Conservation (phyloP, 768 basidiomycete genomes). For the Boletus huronensis region DNA sequence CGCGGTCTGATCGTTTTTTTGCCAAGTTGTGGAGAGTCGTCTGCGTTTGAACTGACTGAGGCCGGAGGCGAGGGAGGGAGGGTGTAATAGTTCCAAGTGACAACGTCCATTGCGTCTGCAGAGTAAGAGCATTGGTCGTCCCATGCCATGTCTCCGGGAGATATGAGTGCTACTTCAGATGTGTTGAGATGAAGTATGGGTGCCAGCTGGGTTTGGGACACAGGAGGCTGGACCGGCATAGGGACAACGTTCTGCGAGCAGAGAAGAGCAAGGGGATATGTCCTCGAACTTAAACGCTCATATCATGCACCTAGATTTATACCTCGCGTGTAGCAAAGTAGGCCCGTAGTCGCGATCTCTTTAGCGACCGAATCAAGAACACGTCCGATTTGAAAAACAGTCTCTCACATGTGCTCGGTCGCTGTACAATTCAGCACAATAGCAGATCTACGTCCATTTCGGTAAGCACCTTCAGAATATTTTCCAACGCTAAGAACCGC, state of each 20-base stretch:
- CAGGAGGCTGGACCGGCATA: conserved; percentile 11
- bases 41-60: conserved; percentile 42
- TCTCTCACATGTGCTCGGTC: conserved; percentile 32
- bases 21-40: conserved; percentile 45
- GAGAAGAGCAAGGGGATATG: conserved; percentile 19
- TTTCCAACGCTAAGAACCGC: conserved; percentile 14
- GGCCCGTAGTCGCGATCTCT: conserved; percentile 23
- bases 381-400: conserved; percentile 33
- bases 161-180: conserved; percentile 55
- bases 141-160: conserved; percentile 45
- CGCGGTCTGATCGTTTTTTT: conserved; percentile 51
- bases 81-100: conserved; percentile 48
- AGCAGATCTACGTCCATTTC: conserved; percentile 29
- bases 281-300: conserved; percentile 18
- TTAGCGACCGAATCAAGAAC: conserved; percentile 34
- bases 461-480: conserved; percentile 17
- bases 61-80: conserved; percentile 47
- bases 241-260: conserved; percentile 6
- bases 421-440: conserved; percentile 26
- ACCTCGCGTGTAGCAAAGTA: conserved; percentile 29
- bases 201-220: conserved; percentile 32
- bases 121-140: conserved; percentile 42
- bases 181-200: conserved; percentile 59
- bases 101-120: conserved; percentile 33
- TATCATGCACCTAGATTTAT: conserved; percentile 29